Evolutionary conservation across 352 stramenopile genomes (phyloP).

Genomic region (Pythium monospermum): DNA sequence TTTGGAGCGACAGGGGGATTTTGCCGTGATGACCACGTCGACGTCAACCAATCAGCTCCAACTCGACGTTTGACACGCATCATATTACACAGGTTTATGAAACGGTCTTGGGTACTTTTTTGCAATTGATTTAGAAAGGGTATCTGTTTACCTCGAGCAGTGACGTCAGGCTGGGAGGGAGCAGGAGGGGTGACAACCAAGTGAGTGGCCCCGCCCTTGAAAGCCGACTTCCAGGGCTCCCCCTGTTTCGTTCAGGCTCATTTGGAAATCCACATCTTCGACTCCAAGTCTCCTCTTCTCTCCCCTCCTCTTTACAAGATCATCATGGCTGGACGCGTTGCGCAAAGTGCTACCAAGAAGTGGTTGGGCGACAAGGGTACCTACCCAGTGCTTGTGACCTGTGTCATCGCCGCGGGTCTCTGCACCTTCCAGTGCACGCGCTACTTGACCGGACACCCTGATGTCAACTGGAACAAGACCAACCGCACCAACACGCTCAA

Average conservation of each 20-base stretch:
- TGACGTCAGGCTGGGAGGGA: conserved; percentile 19
- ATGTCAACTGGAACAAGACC: conserved; percentile 78
- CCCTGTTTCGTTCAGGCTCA: conserved; percentile 25
- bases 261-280: conserved; percentile 58
- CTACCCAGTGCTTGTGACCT: conserved; percentile 72
- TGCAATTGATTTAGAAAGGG: conserved; percentile 9
- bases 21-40: conserved; percentile 13
- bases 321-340: conserved; percentile 47
- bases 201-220: background rate
- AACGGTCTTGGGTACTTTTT: too few species aligned
- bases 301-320: background rate
- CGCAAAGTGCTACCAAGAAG: conserved; percentile 47
- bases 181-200: background rate
- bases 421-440: conserved; percentile 73
- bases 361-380: conserved; percentile 77
- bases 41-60: conserved; percentile 22
- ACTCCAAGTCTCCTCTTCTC: conserved; percentile 19
- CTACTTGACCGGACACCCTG: conserved; percentile 62
- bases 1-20: conserved; percentile 16
- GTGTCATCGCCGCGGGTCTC: conserved; percentile 50
- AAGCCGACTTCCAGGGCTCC: background rate
- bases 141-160: background rate
- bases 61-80: conserved; percentile 6
- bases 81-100: background rate
- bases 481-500: conserved; percentile 67